Conservation (phyloP, 2,329 filamentous ascomycete genomes). For the Penicillium sclerotigenum region DNA sequence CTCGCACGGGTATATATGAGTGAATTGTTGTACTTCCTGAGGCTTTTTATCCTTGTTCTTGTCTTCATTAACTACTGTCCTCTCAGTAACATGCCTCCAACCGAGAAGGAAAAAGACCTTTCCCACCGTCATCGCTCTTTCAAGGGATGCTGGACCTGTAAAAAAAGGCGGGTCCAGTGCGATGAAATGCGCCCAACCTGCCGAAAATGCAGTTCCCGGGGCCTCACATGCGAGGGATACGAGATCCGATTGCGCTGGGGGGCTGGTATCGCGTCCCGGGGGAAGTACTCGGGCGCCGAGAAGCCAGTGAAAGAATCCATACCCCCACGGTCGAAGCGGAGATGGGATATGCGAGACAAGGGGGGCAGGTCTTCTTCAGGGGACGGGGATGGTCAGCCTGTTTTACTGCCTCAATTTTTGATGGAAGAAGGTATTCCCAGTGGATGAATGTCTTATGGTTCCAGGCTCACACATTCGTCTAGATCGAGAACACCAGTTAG, state of each 20-base stretch:
- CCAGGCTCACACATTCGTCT: not conserved
- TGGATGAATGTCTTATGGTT: not conserved
- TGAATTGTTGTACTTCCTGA: not conserved
- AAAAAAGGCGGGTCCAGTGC: conserved; percentile 23
- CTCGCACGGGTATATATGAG: conserved; percentile 17
- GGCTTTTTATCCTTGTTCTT: not conserved
- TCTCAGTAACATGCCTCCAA: conserved; percentile 5
- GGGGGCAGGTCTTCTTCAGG: not conserved
- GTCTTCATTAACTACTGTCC: not conserved
- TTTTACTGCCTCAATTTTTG: conserved; percentile 2
- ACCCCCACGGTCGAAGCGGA: conserved; percentile 17
- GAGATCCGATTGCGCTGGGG: conserved; percentile 25
- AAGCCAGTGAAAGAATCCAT: conserved; percentile 24
- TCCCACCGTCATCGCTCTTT: conserved; percentile 20
- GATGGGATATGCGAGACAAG: conserved; percentile 21
- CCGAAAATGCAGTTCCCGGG: conserved; percentile 13
- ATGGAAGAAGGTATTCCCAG: conserved; percentile 11
- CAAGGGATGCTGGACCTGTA: conserved; percentile 27
- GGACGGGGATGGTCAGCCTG: conserved; percentile 12
- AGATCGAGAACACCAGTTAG: not conserved
- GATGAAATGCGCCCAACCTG: conserved; percentile 21
- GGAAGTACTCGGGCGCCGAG: conserved; percentile 21
- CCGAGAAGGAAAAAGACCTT: conserved; percentile 13
- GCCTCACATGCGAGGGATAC: conserved; percentile 21
- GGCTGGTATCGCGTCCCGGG: conserved; percentile 23